Percentiles rank a stretch among this genome's conserved stretches.
Evolutionary conservation across 805 yeast genomes (phyloP).

Genomic region (Saccharomycopsis oosterbeekiorum): DNA sequence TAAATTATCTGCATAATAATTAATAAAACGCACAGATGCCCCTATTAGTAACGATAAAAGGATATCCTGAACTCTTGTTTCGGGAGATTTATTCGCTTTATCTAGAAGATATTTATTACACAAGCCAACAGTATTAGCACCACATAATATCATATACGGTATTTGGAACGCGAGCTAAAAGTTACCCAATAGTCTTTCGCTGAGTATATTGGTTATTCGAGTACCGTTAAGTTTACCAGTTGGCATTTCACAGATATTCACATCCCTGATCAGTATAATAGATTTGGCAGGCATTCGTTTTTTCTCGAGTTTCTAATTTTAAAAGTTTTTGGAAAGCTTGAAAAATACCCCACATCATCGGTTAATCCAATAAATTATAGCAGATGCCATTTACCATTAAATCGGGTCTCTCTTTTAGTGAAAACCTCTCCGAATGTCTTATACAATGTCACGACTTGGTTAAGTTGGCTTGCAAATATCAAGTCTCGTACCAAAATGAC

Average conservation of each 20-base stretch:
- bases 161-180: too few species aligned
- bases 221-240: too few species aligned
- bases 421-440: slow-evolving; percentile 13
- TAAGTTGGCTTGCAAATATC: slow-evolving; percentile 12
- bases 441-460: slow-evolving; percentile 5
- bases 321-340: background rate
- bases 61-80: background rate
- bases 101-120: background rate
- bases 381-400: slow-evolving; percentile 13
- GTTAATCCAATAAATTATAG: background rate
- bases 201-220: too few species aligned
- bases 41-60: background rate
- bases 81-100: background rate
- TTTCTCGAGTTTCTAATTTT: background rate
- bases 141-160: too few species aligned
- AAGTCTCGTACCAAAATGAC: slow-evolving; percentile 6
- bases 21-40: background rate
- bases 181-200: too few species aligned
- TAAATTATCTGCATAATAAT: background rate
- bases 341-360: too few species aligned
- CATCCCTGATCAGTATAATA: too few species aligned
- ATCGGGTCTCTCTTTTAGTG: background rate
- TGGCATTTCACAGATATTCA: too few species aligned
- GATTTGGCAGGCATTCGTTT: too few species aligned
- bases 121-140: too few species aligned